Conservation (phyloP, 2,329 filamentous ascomycete species). For the Geosmithia morbida region DNA sequence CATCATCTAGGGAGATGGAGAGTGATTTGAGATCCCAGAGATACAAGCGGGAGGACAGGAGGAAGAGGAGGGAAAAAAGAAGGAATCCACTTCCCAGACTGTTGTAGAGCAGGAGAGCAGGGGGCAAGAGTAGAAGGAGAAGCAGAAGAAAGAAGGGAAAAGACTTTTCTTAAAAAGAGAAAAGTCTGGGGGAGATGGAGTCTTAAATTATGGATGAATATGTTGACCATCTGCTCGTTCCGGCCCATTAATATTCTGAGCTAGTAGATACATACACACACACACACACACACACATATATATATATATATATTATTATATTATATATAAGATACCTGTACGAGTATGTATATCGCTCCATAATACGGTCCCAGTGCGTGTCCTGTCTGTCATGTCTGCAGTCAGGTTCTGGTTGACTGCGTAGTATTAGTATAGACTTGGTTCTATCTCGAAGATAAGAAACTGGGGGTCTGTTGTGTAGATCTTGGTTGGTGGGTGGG, state of each 20-base stretch:
- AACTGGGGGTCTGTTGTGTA: not conserved
- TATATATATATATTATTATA: too few relatives aligned
- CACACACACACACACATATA: too few relatives aligned
- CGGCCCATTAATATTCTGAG: not conserved
- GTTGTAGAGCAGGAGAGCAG: too few relatives aligned
- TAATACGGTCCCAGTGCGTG: too few relatives aligned
- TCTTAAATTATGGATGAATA: slow-evolving; percentile 3
- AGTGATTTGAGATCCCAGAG: too few relatives aligned
- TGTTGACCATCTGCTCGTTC: not conserved
- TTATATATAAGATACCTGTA: too few relatives aligned
- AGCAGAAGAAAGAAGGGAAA: too few relatives aligned
- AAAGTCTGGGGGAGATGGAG: slow-evolving; percentile 1
- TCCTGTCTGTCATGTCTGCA: too few relatives aligned
- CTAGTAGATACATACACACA: too few relatives aligned
- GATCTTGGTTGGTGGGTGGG: not conserved
- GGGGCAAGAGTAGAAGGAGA: slow-evolving; percentile 1
- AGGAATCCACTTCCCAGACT: not conserved
- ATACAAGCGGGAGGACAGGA: slow-evolving; percentile 2
- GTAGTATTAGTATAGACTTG: not conserved
- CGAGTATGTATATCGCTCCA: too few relatives aligned
- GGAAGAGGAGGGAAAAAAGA: not conserved
- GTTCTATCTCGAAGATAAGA: not conserved
- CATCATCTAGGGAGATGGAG: too few relatives aligned
- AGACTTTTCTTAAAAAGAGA: not conserved
- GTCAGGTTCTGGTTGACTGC: too few relatives aligned